A percentile compares a stretch with the other conserved stretches of the same genome.
phyloP scores from a whole-genome alignment of 2,329 filamentous ascomycete genomes.

The Ceratocystiopsis minuta region DNA sequence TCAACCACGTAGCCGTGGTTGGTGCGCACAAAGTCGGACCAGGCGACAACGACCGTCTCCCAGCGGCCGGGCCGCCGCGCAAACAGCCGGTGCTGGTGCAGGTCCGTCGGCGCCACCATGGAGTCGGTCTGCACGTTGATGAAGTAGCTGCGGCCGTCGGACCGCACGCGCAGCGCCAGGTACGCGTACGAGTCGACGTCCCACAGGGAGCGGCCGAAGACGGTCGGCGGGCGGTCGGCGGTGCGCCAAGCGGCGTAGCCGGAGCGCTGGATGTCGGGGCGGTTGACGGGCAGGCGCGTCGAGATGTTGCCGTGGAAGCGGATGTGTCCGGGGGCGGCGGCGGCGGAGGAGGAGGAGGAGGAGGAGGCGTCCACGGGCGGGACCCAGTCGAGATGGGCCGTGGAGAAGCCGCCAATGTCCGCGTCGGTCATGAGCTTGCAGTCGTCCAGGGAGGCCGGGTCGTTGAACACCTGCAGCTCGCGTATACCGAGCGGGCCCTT shows the following conservation, averaged over 20 bases:
- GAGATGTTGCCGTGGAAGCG: conserved; percentile 82
- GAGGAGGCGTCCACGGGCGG: conserved; percentile 11
- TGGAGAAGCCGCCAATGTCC: conserved; percentile 75
- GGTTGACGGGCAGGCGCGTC: conserved; percentile 58
- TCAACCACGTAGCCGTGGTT: conserved; percentile 86
- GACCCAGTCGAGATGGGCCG: conserved; percentile 50
- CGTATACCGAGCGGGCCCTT: conserved; percentile 45
- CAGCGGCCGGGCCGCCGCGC: conserved; percentile 64
- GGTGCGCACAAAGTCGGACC: conserved; percentile 85
- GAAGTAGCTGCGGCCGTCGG: conserved; percentile 81
- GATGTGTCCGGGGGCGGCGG: conserved; percentile 34
- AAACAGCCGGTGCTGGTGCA: conserved; percentile 86
- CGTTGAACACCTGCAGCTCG: conserved; percentile 45
- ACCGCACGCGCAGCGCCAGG: conserved; percentile 74
- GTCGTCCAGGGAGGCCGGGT: conserved; percentile 24
- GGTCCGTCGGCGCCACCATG: conserved; percentile 68
- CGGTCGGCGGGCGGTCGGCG: conserved; percentile 50
- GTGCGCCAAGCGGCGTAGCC: conserved; percentile 90
- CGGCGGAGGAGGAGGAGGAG: conserved; percentile 5
- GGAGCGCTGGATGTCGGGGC: conserved; percentile 55
- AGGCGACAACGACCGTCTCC: conserved; percentile 87
- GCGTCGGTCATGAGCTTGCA: conserved; percentile 72
- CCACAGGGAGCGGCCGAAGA: conserved; percentile 79
- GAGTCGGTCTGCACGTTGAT: conserved; percentile 92
- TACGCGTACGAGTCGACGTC: conserved; percentile 80